Percentiles rank a stretch among this genome's conserved stretches.
phyloP scores from a whole-genome alignment of 352 stramenopile species.

The Globisporangium alternatum region DNA sequence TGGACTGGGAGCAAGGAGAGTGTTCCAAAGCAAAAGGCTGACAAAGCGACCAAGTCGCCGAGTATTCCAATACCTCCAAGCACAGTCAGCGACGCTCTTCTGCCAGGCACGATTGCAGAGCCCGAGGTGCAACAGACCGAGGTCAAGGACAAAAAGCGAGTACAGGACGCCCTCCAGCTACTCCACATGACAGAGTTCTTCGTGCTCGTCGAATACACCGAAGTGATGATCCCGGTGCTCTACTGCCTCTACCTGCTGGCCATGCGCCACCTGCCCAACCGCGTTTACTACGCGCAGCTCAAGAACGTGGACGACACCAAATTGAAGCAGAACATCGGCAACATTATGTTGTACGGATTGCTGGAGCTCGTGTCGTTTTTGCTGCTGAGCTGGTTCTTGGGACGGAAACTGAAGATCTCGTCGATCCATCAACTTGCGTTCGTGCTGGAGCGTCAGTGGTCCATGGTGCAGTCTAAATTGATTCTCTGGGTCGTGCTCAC shows the following conservation, averaged over 20 bases:
- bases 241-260: slow-evolving; percentile 10
- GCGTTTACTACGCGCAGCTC: slow-evolving; percentile 3
- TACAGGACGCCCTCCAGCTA: slow-evolving; percentile 7
- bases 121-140: background rate
- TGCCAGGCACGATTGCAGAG: background rate
- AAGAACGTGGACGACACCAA: background rate
- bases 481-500: slow-evolving; percentile 23
- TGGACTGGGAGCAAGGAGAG: background rate
- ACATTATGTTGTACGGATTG: slow-evolving; percentile 21
- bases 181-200: slow-evolving; percentile 16
- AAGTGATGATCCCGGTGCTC: slow-evolving; percentile 19
- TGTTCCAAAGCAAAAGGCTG: background rate
- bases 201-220: slow-evolving; percentile 17
- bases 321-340: background rate
- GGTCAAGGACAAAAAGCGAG: background rate
- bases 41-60: background rate
- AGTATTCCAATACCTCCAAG: background rate
- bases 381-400: slow-evolving; percentile 8
- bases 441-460: slow-evolving; percentile 26
- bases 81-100: background rate
- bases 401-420: slow-evolving; percentile 16
- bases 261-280: slow-evolving; percentile 10
- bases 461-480: slow-evolving; percentile 24
- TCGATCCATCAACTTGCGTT: slow-evolving; percentile 19
- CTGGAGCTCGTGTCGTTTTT: slow-evolving; percentile 25